Percentiles rank a stretch among this genome's conserved stretches.
Evolutionary conservation across 2,329 filamentous ascomycete species (phyloP).

Genomic region (Zalaria obscura): DNA sequence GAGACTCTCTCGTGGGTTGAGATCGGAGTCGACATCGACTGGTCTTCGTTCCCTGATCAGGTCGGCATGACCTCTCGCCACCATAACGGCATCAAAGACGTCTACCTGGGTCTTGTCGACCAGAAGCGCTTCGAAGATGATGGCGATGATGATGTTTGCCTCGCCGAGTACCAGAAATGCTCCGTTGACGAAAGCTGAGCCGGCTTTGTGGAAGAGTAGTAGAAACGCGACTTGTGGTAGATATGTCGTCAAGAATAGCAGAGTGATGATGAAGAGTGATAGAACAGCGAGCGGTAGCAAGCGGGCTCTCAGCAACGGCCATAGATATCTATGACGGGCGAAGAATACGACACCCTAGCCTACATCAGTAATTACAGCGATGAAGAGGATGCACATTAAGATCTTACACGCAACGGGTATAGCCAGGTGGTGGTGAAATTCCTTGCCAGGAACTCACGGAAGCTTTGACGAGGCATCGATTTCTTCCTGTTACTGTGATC

Average conservation of each 20-base stretch:
- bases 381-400: neutral
- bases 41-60: constrained; percentile 47
- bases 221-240: constrained; percentile 82
- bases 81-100: constrained; percentile 68
- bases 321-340: constrained; percentile 60
- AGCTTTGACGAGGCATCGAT: neutral
- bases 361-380: neutral
- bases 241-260: constrained; percentile 80
- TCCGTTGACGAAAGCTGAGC: constrained; percentile 79
- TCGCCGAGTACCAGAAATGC: constrained; percentile 67
- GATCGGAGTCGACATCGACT: constrained; percentile 57
- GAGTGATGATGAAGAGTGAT: constrained; percentile 66
- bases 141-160: constrained; percentile 45
- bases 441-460: constrained; percentile 2
- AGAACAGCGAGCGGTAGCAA: constrained; percentile 71
- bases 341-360: constrained; percentile 73
- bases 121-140: constrained; percentile 38
- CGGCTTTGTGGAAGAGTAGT: constrained; percentile 67
- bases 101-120: constrained; percentile 64
- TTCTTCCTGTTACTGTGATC: too few relatives aligned
- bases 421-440: constrained; percentile 20
- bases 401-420: constrained; percentile 16
- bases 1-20: constrained; percentile 62
- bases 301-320: constrained; percentile 63
- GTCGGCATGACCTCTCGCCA: constrained; percentile 56